Evolutionary conservation across 768 basidiomycete species (phyloP).

Genomic region (Lactarius hatsudake): DNA sequence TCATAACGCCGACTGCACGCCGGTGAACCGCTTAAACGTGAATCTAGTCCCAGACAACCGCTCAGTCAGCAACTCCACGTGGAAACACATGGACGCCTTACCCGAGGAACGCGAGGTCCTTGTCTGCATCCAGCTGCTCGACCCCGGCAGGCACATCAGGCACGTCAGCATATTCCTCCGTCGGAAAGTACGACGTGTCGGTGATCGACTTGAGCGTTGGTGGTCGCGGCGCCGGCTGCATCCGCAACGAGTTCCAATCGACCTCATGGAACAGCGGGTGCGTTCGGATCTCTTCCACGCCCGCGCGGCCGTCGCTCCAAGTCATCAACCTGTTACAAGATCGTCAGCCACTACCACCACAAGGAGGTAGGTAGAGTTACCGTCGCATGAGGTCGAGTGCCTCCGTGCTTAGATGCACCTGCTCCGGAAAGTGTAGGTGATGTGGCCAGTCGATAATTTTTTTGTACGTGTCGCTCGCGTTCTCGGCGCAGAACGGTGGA

Average conservation of each 20-base stretch:
- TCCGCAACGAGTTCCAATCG: conserved; percentile 84
- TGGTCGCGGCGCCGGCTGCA: conserved; percentile 91
- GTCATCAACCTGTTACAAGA: conserved; percentile 64
- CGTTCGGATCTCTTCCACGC: conserved; percentile 81
- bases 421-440: conserved; percentile 87
- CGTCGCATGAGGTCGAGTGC: conserved; percentile 85
- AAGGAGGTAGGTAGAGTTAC: conserved; percentile 41
- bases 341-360: background rate
- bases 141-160: conserved; percentile 46
- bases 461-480: conserved; percentile 95
- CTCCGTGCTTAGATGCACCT: conserved; percentile 91
- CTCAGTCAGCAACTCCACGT: conserved; percentile 16
- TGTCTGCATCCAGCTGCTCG: conserved; percentile 45
- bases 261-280: conserved; percentile 96
- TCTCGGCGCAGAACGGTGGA: conserved; percentile 95
- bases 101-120: conserved; percentile 60
- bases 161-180: conserved; percentile 85
- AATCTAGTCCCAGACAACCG: conserved; percentile 43
- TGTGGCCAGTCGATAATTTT: conserved; percentile 96
- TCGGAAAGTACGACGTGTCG: conserved; percentile 97
- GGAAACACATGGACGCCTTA: conserved; percentile 28
- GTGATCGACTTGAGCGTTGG: conserved; percentile 90
- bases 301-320: conserved; percentile 73
- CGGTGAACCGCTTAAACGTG: conserved; percentile 76
- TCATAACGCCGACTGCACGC: conserved; percentile 27